These are phyloP conservation scores for Arthrobotrys iridis DNA, from an alignment of 2,329 filamentous ascomycete genomes.

Conservation along the genomic window DNA sequence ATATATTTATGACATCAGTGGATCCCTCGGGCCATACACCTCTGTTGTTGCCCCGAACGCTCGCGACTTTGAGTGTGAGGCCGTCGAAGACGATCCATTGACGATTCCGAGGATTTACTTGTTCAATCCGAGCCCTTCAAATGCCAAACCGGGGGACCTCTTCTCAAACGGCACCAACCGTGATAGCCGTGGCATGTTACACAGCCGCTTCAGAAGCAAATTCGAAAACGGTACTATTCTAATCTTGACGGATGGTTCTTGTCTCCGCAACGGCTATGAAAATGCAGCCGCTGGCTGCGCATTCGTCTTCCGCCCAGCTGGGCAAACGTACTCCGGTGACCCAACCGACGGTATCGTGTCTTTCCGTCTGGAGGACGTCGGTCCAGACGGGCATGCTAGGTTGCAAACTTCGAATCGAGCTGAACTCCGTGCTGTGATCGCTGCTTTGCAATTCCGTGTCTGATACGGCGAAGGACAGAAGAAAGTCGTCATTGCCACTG, in stretches of 20 bases:
- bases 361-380: constrained; percentile 63
- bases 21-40: too few species aligned
- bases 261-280: constrained; percentile 62
- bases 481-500: constrained; percentile 67
- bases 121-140: too few species aligned
- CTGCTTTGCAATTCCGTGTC: constrained; percentile 63
- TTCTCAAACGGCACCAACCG: constrained; percentile 9
- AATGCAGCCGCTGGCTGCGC: constrained; percentile 58
- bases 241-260: constrained; percentile 65
- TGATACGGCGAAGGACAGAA: constrained; percentile 64
- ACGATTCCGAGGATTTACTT: too few species aligned
- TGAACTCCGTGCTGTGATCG: constrained; percentile 68
- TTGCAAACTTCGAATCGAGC: constrained; percentile 67
- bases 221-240: constrained; percentile 60
- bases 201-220: constrained; percentile 59
- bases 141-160: constrained; percentile 21
- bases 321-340: neutral
- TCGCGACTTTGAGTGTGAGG: too few species aligned
- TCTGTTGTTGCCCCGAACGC: too few species aligned
- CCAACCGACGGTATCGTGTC: constrained; percentile 48
- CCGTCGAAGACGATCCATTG: too few species aligned
- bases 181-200: too few species aligned
- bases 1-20: too few species aligned
- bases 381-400: constrained; percentile 62
- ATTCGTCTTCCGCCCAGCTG: constrained; percentile 27